Evolutionary conservation across 1,139 yeast species (phyloP).

Genomic region (Sugiyamaella pinicola): DNA sequence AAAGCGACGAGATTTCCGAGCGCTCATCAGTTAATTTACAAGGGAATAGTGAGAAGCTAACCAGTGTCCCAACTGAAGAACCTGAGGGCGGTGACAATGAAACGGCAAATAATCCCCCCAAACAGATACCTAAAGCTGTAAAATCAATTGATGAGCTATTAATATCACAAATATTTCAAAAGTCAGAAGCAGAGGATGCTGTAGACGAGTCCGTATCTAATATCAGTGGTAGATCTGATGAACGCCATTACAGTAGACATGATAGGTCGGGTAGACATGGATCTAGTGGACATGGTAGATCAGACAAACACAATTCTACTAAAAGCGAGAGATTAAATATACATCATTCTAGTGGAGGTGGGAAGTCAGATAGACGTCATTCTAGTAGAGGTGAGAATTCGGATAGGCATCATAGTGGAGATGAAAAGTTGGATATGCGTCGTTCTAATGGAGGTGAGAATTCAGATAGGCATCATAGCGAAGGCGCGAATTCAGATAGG

Average conservation of each 20-base stretch:
- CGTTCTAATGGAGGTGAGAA: neutral
- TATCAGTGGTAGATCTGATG: neutral
- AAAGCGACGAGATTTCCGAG: no score
- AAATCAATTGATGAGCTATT: neutral
- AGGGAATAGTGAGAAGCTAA: no score
- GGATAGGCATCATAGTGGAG: neutral
- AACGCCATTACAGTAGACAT: neutral
- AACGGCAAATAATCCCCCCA: no score
- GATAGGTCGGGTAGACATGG: neutral
- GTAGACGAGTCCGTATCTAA: no score
- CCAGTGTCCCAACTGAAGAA: no score
- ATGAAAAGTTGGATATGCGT: neutral
- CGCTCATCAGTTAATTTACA: no score
- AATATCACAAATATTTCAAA: neutral
- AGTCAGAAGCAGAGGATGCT: neutral
- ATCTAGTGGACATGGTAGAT: neutral
- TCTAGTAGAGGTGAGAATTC: neutral
- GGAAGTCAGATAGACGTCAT: neutral
- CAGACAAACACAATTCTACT: neutral
- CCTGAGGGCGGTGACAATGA: no score
- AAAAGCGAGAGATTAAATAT: neutral
- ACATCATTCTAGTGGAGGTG: neutral
- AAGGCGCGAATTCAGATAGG: neutral
- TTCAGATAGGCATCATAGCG: neutral
- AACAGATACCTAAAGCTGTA: neutral